phyloP scores from a whole-genome alignment of 2,329 filamentous ascomycete species.

The Rutstroemia sp. region DNA sequence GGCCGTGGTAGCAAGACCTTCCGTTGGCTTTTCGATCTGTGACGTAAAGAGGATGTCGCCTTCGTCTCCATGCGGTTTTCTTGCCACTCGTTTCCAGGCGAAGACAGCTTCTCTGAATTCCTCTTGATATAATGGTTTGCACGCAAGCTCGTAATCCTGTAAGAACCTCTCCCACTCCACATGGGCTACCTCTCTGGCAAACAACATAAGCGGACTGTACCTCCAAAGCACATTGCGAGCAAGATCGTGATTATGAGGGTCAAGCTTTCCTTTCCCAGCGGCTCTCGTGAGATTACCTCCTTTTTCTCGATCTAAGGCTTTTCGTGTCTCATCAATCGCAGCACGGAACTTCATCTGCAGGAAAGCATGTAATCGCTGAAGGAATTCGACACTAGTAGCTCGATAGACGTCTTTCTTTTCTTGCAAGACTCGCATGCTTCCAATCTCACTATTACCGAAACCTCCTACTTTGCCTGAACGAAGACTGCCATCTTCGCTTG shows the following conservation, averaged over 20 bases:
- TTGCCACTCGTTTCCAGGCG: conserved; percentile 72
- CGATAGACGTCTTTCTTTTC: conserved; percentile 91
- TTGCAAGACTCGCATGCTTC: conserved; percentile 86
- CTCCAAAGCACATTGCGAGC: conserved; percentile 74
- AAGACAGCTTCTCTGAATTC: conserved; percentile 73
- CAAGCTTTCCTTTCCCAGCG: conserved; percentile 52
- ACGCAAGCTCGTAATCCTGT: conserved; percentile 71
- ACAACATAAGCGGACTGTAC: conserved; percentile 81
- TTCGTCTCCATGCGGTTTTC: conserved; percentile 70
- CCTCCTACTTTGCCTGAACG: conserved; percentile 34
- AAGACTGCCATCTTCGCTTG: conserved; percentile 33
- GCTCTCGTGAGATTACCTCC: conserved; percentile 46
- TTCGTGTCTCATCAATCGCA: conserved; percentile 62
- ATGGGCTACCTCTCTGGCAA: conserved; percentile 76
- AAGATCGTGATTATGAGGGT: conserved; percentile 61
- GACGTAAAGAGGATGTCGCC: conserved; percentile 81
- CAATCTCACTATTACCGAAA: conserved; percentile 43
- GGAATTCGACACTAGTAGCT: conserved; percentile 66
- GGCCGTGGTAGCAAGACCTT: conserved; percentile 60
- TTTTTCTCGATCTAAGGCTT: conserved; percentile 42
- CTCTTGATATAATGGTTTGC: conserved; percentile 68
- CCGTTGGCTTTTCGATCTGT: conserved; percentile 76
- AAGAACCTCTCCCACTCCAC: conserved; percentile 76
- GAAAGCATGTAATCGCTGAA: conserved; percentile 72
- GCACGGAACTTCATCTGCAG: conserved; percentile 75